These are phyloP conservation scores for Wallacemonas rigidus DNA, from an alignment of 208 protist species.

Conservation along the genomic window DNA sequence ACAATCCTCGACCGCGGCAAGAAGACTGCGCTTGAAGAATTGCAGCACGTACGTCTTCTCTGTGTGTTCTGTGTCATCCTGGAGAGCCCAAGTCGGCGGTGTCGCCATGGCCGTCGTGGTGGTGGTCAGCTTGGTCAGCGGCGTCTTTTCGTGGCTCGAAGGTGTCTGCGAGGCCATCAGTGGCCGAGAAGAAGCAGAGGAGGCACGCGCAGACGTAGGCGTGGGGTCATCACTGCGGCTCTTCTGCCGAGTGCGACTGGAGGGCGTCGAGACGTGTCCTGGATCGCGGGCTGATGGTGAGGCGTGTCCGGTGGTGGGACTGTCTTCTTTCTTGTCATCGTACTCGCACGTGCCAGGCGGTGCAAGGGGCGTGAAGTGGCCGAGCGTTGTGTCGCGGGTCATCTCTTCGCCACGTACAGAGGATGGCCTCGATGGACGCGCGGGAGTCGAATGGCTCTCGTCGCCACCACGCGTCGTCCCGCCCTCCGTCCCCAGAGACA, in stretches of 20 bases:
- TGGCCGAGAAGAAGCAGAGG: neutral
- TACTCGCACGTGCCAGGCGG: neutral
- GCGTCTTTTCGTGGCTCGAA: neutral
- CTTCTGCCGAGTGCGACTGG: no score
- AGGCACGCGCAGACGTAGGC: neutral
- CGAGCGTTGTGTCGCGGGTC: neutral
- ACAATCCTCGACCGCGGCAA: constrained; percentile 1
- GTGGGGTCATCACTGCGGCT: no score
- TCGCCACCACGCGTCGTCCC: no score
- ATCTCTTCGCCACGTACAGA: no score
- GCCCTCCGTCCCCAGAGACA: no score
- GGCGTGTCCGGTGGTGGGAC: neutral
- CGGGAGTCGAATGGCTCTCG: no score
- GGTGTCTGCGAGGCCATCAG: neutral
- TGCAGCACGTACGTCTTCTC: constrained; percentile 1
- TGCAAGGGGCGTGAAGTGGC: constrained; percentile 1
- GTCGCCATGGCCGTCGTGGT: neutral
- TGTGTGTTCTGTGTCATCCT: neutral
- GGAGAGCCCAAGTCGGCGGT: neutral
- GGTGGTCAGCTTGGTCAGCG: neutral
- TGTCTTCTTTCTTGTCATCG: no score
- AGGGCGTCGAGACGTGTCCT: no score
- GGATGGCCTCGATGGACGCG: no score
- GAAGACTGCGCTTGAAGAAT: constrained; percentile 12
- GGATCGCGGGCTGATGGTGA: neutral